Evolutionary conservation across 148 eudicot genomes (phyloP), one percentile per base, ranked within the genome.

Genomic region (Fagopyrum tataricum): DNA sequence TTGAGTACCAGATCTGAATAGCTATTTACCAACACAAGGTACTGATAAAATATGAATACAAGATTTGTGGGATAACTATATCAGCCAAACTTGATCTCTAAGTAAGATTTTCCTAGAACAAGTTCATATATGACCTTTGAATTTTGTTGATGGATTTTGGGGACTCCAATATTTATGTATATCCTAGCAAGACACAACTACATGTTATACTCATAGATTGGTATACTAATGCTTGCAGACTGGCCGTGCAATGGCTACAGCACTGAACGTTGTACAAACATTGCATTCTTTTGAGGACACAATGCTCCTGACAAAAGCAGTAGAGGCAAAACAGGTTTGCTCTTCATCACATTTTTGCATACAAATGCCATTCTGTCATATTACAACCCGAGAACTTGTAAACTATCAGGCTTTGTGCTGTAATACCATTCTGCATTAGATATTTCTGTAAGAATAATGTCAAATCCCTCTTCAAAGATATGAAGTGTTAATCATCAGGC

Each of bases 191-290:
- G 40, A 59, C 39, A 58, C 66, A 59, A 24, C 11, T 10, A 59
- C 66, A 64, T 37, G 13, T 31, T 64, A 37, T 15, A 39, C 69
- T 64, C 43, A 13, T 64, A 37, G 15, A 13, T 21, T 76, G 43
- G 72, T 77, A 72, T 62, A 47, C 48, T 61, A 18, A 76, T 72
- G 12, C 62, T n/a, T 76, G 78, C 93, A 92, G 96, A 92, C 97
- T 70, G 78, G 86, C 71, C 78, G 66, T 80, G 86, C 81, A 55
- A 85, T 91, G 77, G 91, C 91, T 11, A 77, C 79, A 67, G 79
- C 91, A 39, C 85, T 90, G 74, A 92, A 92, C 78, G 90, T 88
- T 67, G 81, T 82, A 64, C 93, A 86, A 77, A 88, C 98, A 77
- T 87, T 89, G n/a, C 82, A 85, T 83, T 79, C 91, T 12, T 88